phyloP scores from a whole-genome alignment of 768 basidiomycete genomes.

The Naganishia antarctica region DNA sequence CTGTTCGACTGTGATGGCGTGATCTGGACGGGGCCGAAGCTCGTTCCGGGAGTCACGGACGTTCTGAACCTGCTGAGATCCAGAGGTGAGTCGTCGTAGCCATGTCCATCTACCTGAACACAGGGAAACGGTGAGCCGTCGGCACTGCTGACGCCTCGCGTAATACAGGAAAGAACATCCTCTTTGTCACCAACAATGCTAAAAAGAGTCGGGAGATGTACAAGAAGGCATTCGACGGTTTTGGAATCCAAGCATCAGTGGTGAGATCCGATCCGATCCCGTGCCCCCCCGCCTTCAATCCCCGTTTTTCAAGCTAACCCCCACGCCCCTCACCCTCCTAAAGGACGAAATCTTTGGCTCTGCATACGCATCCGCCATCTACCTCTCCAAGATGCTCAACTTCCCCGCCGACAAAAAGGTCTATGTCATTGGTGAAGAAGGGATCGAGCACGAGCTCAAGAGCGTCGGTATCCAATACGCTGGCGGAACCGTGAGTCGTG shows the following conservation, averaged over 20 bases:
- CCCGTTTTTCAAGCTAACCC: neutral
- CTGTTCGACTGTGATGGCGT: constrained; percentile 96
- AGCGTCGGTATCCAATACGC: constrained; percentile 73
- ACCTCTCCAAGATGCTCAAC: constrained; percentile 81
- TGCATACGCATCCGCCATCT: constrained; percentile 76
- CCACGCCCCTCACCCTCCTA: no score
- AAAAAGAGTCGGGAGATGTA: constrained; percentile 83
- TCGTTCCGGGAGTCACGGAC: constrained; percentile 71
- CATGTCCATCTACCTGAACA: no score
- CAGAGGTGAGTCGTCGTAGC: constrained; percentile 58
- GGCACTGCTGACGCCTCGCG: no score
- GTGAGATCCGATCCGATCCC: neutral
- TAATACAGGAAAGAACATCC: constrained; percentile 65
- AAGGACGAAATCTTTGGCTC: constrained; percentile 97
- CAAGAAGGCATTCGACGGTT: constrained; percentile 83
- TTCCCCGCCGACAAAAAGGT: constrained; percentile 88
- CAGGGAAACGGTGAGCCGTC: no score
- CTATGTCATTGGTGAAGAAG: constrained; percentile 87
- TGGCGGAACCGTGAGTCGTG: constrained; percentile 79
- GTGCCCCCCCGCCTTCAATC: neutral
- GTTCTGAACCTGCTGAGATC: constrained; percentile 68
- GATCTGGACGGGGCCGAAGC: constrained; percentile 76
- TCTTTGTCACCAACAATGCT: constrained; percentile 99
- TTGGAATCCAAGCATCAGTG: constrained; percentile 66
- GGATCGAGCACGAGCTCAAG: constrained; percentile 87